These are phyloP conservation scores for Blastobotrys persicus DNA, from an alignment of 1,139 yeast species.

Conservation along the genomic window DNA sequence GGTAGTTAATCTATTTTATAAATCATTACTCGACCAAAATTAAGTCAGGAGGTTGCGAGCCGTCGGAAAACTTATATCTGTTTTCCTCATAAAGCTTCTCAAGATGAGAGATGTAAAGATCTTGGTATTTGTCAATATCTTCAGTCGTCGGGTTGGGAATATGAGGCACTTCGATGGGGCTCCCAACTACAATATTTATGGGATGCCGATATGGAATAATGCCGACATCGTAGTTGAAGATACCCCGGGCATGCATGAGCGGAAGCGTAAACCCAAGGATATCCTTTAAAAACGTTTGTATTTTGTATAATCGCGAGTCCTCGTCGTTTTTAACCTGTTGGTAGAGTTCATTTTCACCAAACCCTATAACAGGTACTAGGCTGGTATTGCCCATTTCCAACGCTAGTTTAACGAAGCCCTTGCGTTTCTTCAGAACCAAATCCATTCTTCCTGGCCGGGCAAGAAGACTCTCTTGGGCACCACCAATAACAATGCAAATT, in stretches of 20 bases:
- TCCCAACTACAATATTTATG: constrained; percentile 70
- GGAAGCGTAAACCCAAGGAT: constrained; percentile 83
- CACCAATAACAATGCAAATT: constrained; percentile 89
- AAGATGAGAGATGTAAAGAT: constrained; percentile 65
- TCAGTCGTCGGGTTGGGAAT: constrained; percentile 44
- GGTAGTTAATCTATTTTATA: background rate
- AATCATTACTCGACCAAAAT: constrained; percentile 24
- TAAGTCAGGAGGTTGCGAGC: constrained; percentile 17
- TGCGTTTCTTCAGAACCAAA: constrained; percentile 71
- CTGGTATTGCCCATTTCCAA: constrained; percentile 72
- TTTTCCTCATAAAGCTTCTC: constrained; percentile 65
- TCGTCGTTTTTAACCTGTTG: constrained; percentile 57
- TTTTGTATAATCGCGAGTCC: constrained; percentile 50
- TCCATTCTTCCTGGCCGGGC: constrained; percentile 61
- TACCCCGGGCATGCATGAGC: constrained; percentile 86
- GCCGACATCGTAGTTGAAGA: constrained; percentile 91
- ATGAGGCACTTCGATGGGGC: constrained; percentile 70
- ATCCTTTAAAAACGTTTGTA: constrained; percentile 72
- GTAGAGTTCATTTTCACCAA: constrained; percentile 84
- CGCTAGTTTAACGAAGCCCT: constrained; percentile 87
- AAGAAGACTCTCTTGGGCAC: constrained; percentile 85
- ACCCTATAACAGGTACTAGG: constrained; percentile 84
- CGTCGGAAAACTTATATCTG: constrained; percentile 48
- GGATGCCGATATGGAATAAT: constrained; percentile 81
- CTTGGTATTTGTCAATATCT: constrained; percentile 69